phyloP scores from a whole-genome alignment of 2,329 filamentous ascomycete species.

The Colletotrichum agaves region DNA sequence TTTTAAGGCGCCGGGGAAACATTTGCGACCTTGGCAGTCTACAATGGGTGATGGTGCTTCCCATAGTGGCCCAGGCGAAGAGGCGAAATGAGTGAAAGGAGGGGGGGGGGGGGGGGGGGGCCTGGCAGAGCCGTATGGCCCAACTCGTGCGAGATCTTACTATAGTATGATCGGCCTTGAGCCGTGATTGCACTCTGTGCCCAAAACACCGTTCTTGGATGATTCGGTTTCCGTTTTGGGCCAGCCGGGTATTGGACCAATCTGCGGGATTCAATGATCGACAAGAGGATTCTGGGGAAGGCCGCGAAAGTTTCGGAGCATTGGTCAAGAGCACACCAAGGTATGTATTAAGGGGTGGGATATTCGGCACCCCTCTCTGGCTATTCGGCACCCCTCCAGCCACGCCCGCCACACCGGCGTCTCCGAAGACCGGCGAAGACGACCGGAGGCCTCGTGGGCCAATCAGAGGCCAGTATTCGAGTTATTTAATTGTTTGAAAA shows the following conservation, averaged over 20 bases:
- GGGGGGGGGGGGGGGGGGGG: not conserved
- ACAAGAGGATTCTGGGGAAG: slow-evolving; percentile 24
- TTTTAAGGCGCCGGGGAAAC: slow-evolving; percentile 25
- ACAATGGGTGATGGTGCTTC: not conserved
- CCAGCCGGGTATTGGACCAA: slow-evolving; percentile 18
- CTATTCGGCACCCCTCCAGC: too few relatives aligned
- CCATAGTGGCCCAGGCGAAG: slow-evolving; percentile 12
- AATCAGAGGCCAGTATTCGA: too few relatives aligned
- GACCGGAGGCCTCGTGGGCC: too few relatives aligned
- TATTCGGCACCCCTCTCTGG: too few relatives aligned
- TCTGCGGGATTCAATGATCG: slow-evolving; percentile 36
- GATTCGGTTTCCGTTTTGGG: slow-evolving; percentile 26
- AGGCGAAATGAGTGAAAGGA: slow-evolving; percentile 15
- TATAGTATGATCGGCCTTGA: slow-evolving; percentile 25
- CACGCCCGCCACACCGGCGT: too few relatives aligned
- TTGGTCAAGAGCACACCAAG: not conserved
- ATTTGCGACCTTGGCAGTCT: slow-evolving; percentile 12
- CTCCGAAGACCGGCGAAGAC: too few relatives aligned
- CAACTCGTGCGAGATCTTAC: slow-evolving; percentile 15
- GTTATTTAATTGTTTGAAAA: too few relatives aligned
- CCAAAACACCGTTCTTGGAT: slow-evolving; percentile 2
- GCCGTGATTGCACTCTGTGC: slow-evolving; percentile 19
- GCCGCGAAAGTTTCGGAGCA: slow-evolving; percentile 14
- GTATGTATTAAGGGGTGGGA: too few relatives aligned
- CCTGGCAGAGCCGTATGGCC: slow-evolving; percentile 15